Evolutionary conservation across 2,329 filamentous ascomycete species (phyloP).

Genomic region (Rhynchosporium graminicola): DNA sequence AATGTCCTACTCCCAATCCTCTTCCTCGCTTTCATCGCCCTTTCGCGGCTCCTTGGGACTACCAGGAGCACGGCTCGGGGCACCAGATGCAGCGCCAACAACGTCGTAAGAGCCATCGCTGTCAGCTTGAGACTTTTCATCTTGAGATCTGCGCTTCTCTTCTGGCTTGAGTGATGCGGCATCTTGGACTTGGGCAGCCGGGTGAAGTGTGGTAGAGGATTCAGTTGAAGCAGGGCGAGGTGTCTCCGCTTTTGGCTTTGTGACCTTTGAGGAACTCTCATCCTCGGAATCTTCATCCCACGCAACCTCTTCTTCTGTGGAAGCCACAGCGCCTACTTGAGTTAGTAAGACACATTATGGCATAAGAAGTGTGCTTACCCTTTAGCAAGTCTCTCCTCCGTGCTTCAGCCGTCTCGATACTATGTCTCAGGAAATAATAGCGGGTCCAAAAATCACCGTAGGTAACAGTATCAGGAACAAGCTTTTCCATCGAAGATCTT

Average conservation of each 20-base stretch:
- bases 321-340: slow-evolving; percentile 54
- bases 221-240: slow-evolving; percentile 49
- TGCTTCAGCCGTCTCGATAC: slow-evolving; percentile 90
- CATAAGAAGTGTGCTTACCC: slow-evolving; percentile 55
- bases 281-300: slow-evolving; percentile 72
- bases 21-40: slow-evolving; percentile 66
- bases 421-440: slow-evolving; percentile 92
- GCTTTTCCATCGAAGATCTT: slow-evolving; percentile 85
- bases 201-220: slow-evolving; percentile 63
- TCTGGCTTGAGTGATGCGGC: slow-evolving; percentile 56
- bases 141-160: slow-evolving; percentile 74
- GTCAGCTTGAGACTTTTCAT: slow-evolving; percentile 86
- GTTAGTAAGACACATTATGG: slow-evolving; percentile 27
- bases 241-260: slow-evolving; percentile 44
- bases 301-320: slow-evolving; percentile 64
- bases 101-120: slow-evolving; percentile 97
- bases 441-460: slow-evolving; percentile 90
- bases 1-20: slow-evolving; percentile 69
- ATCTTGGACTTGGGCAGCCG: slow-evolving; percentile 44
- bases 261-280: slow-evolving; percentile 48
- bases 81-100: slow-evolving; percentile 75
- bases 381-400: slow-evolving; percentile 86
- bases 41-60: slow-evolving; percentile 60
- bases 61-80: slow-evolving; percentile 74
- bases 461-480: slow-evolving; percentile 90